Percentiles rank a stretch among this genome's conserved stretches.
These are phyloP conservation scores for Didymella exigua DNA, from an alignment of 2,329 filamentous ascomycete species.

Conservation along the genomic window DNA sequence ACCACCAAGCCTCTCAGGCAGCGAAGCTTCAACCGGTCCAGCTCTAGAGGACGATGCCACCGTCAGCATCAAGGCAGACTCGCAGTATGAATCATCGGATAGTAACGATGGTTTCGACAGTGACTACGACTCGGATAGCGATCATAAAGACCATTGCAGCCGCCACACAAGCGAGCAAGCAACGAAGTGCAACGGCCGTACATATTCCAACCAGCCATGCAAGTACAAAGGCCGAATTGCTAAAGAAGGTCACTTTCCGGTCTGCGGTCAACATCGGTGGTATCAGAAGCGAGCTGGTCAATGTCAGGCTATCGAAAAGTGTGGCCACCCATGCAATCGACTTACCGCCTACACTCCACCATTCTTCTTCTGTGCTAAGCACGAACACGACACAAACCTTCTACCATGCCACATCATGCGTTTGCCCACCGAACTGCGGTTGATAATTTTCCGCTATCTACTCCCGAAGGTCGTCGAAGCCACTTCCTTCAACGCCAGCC, in stretches of 20 bases:
- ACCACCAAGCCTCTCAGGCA: background rate
- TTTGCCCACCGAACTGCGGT: conserved; percentile 23
- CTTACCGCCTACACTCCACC: conserved; percentile 5
- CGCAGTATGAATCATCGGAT: background rate
- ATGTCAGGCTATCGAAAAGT: conserved; percentile 23
- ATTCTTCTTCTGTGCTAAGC: conserved; percentile 22
- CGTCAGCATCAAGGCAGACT: background rate
- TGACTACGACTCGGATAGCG: background rate
- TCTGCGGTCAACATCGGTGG: conserved; percentile 8
- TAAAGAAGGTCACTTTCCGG: conserved; percentile 7
- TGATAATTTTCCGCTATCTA: conserved; percentile 24
- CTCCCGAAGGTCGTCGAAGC: conserved; percentile 15
- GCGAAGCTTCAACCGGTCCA: background rate
- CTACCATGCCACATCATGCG: conserved; percentile 23
- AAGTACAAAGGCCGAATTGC: conserved; percentile 1
- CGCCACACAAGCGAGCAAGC: conserved; percentile 2
- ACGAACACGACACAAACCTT: conserved; percentile 11
- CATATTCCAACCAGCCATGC: conserved; percentile 5
- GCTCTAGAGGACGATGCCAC: background rate
- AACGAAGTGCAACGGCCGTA: conserved; percentile 7
- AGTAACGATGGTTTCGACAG: background rate
- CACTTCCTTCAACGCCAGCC: background rate
- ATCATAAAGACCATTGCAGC: conserved; percentile 6
- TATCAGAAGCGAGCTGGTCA: background rate
- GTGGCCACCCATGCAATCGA: conserved; percentile 21